Percentiles rank a stretch among this genome's conserved stretches.
Evolutionary conservation across 2,329 filamentous ascomycete genomes (phyloP).

Genomic region (Fusarium virguliforme): DNA sequence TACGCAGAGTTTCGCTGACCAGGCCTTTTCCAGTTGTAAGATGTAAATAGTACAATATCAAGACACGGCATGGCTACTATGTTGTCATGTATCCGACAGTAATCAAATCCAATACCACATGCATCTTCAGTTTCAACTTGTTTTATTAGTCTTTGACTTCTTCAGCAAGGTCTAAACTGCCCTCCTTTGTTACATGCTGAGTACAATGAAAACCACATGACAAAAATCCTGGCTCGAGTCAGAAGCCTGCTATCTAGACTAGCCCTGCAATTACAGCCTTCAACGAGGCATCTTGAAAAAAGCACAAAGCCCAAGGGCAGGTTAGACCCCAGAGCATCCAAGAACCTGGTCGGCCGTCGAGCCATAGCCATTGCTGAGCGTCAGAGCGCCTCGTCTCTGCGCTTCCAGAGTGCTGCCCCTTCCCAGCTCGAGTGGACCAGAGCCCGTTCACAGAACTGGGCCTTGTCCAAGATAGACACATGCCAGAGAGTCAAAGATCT

Average conservation of each 20-base stretch:
- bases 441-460: conserved; percentile 45
- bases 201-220: conserved; percentile 42
- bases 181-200: conserved; percentile 45
- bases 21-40: conserved; percentile 10
- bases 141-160: conserved; percentile 37
- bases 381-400: conserved; percentile 13
- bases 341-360: conserved; percentile 16
- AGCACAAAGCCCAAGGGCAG: conserved; percentile 13
- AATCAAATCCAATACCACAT: conserved; percentile 7
- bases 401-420: conserved; percentile 20
- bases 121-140: conserved; percentile 31
- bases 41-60: conserved; percentile 13
- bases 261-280: conserved; percentile 27
- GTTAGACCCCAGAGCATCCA: conserved; percentile 20
- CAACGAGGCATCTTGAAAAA: conserved; percentile 28
- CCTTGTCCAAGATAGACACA: conserved; percentile 14
- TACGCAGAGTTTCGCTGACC: conserved; percentile 28
- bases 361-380: conserved; percentile 21
- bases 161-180: conserved; percentile 40
- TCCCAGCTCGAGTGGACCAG: conserved; percentile 16
- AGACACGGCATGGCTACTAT: not conserved
- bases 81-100: not conserved
- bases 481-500: conserved; percentile 15
- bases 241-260: conserved; percentile 37
- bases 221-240: conserved; percentile 32